These are phyloP conservation scores for Skeletonema potamos DNA, from an alignment of 108 stramenopile species.

Conservation along the genomic window DNA sequence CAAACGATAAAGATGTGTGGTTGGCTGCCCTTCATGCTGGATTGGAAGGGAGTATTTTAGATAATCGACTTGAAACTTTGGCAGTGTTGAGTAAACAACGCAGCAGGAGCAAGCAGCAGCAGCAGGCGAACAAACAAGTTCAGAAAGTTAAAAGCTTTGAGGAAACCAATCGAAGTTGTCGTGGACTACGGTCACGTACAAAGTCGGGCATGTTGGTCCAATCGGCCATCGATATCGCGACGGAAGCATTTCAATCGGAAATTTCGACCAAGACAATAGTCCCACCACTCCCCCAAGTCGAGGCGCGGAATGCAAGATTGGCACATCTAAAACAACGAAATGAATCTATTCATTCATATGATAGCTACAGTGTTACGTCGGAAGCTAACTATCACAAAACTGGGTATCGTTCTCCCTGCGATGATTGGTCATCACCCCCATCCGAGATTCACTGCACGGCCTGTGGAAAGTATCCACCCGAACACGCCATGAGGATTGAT, in stretches of 20 bases:
- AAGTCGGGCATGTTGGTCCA: constrained; percentile 27
- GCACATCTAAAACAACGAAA: constrained; percentile 6
- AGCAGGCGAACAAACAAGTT: neutral
- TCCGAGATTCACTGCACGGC: constrained; percentile 35
- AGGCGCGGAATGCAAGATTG: constrained; percentile 20
- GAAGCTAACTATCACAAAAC: constrained; percentile 15
- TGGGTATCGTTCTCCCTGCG: constrained; percentile 43
- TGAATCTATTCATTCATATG: neutral
- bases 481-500: constrained; percentile 47
- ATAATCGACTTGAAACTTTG: constrained; percentile 32
- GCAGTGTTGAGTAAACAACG: constrained; percentile 22
- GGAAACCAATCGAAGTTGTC: constrained; percentile 1
- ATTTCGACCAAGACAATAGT: constrained; percentile 12
- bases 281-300: constrained; percentile 35
- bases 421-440: constrained; percentile 30
- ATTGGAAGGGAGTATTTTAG: constrained; percentile 53
- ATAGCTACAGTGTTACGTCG: neutral
- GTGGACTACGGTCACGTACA: neutral
- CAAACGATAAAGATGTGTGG: constrained; percentile 71
- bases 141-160: neutral
- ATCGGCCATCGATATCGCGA: constrained; percentile 21
- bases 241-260: constrained; percentile 20
- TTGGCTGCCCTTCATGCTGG: constrained; percentile 74
- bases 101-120: neutral
- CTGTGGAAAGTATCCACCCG: constrained; percentile 42